Evolutionary conservation across 1,284 basidiomycete species (phyloP), one percentile per base, ranked within the genome.

Genomic region (Ceratobasidium sp.): DNA sequence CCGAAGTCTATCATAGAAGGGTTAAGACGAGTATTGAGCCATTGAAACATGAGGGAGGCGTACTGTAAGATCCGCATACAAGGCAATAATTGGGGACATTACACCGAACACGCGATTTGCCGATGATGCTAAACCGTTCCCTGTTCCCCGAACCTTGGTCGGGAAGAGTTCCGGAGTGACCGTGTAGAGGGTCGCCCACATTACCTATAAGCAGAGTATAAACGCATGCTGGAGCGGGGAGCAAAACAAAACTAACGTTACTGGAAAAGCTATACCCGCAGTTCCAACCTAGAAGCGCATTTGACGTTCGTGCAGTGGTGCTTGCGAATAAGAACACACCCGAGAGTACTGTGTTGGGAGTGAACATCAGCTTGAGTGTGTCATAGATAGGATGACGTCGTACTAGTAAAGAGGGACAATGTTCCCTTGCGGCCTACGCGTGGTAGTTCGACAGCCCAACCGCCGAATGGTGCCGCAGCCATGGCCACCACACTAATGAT

Each of bases 121-220:
- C 1, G 88, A 89, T 13, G 91, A 88, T 0, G 84, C 89, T 77
- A 94, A 83, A 0, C 90, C 91, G 80, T 92, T 93, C 0, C 93
- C 92, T 5, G 93, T 93, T 2, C 93, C 93, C 46, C 93, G 86
- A 82, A 91, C 88, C 79, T 90, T 91, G 10, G 91, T 89, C 0
- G 92, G 92, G 82, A 94, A 93, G 10, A 93, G 86, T 83, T 94
- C 92, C 4, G 67, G 67, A 23, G 70, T 66, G 89, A 88, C 65
- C 38, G 57, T 91, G 79, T 93, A 94, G 13, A 93, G 83, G 3
- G 93, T 90, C 13, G 91, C 92, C 81, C 93, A 93, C 92, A 93
- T 93, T 78, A 91, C 88, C 86, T 90, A 81, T 40, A 33, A 33
- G 33, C 33, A 33, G 4, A 33, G 33, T 33, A 33, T 33, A 33